Evolutionary conservation across 345 rosid species (phyloP).

Genomic region (Citrus inodora): DNA sequence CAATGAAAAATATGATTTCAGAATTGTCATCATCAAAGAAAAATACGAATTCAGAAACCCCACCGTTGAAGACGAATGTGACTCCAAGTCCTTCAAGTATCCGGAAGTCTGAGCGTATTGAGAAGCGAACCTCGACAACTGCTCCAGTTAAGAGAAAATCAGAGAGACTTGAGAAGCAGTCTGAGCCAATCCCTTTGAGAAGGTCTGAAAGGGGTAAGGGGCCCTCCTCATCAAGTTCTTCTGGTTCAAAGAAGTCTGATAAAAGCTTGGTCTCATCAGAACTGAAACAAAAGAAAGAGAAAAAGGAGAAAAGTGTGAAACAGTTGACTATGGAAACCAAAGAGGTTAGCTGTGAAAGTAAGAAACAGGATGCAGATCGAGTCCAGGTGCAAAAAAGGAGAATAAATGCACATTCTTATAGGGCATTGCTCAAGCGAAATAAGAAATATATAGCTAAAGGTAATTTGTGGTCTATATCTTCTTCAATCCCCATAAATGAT

Average conservation of each 20-base stretch:
- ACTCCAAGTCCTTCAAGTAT: constrained; percentile 30
- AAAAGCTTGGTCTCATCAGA: constrained; percentile 21
- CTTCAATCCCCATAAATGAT: background rate
- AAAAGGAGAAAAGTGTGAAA: constrained; percentile 30
- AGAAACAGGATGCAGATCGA: constrained; percentile 7
- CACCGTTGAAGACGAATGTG: constrained; percentile 20
- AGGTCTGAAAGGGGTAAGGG: constrained; percentile 57
- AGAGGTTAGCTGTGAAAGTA: constrained; percentile 19
- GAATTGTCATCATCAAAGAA: constrained; percentile 21
- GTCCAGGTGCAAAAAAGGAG: constrained; percentile 11
- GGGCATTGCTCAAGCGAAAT: constrained; percentile 32
- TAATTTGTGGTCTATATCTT: background rate
- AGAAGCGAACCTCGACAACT: constrained; percentile 37
- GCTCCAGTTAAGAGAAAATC: constrained; percentile 34
- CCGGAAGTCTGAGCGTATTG: constrained; percentile 58
- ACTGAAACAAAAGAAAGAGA: constrained; percentile 29
- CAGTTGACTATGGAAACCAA: constrained; percentile 34
- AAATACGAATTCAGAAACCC: constrained; percentile 19
- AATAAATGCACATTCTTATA: constrained; percentile 42
- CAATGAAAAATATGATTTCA: constrained; percentile 26
- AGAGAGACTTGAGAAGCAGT: constrained; percentile 39
- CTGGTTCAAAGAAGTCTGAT: constrained; percentile 36
- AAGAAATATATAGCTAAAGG: constrained; percentile 34
- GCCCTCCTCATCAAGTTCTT: constrained; percentile 31
- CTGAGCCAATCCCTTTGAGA: constrained; percentile 35